phyloP scores from a whole-genome alignment of 2,329 filamentous ascomycete species.

The Rachicladosporium sp. region DNA sequence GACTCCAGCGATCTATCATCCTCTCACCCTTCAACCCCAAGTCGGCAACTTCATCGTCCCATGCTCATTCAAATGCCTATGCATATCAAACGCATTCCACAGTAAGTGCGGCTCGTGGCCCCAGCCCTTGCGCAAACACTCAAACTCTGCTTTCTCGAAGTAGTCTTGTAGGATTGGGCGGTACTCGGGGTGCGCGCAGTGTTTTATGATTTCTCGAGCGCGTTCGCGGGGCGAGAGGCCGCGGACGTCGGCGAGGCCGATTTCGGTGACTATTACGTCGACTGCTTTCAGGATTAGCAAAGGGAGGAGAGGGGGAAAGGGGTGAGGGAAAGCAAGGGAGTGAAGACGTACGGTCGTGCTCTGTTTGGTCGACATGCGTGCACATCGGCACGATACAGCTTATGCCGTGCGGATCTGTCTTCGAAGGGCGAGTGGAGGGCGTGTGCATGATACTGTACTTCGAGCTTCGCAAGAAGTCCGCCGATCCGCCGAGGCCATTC shows the following conservation, averaged over 20 bases:
- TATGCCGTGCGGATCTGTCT: constrained; percentile 70
- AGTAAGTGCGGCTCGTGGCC: constrained; percentile 82
- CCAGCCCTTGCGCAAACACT: constrained; percentile 77
- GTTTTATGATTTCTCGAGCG: constrained; percentile 72
- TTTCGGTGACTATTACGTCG: constrained; percentile 70
- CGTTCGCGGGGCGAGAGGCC: constrained; percentile 69
- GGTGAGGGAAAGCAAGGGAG: not conserved
- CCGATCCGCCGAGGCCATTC: constrained; percentile 70
- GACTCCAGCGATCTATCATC: no score
- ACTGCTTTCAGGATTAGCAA: constrained; percentile 24
- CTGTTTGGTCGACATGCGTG: constrained; percentile 84
- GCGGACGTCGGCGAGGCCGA: constrained; percentile 73
- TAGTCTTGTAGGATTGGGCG: constrained; percentile 70
- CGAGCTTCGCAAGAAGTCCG: constrained; percentile 65
- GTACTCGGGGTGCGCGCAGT: constrained; percentile 79
- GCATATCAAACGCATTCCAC: constrained; percentile 81
- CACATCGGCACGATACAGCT: constrained; percentile 84
- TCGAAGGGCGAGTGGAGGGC: constrained; percentile 65
- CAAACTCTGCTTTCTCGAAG: constrained; percentile 73
- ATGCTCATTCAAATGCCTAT: constrained; percentile 67
- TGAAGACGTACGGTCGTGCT: constrained; percentile 51
- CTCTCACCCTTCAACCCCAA: constrained; percentile 32
- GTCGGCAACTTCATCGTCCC: constrained; percentile 77
- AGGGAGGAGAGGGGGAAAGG: not conserved
- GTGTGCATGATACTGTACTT: constrained; percentile 95